phyloP scores from a whole-genome alignment of 1,284 basidiomycete species.

The Boletus calvinii region DNA sequence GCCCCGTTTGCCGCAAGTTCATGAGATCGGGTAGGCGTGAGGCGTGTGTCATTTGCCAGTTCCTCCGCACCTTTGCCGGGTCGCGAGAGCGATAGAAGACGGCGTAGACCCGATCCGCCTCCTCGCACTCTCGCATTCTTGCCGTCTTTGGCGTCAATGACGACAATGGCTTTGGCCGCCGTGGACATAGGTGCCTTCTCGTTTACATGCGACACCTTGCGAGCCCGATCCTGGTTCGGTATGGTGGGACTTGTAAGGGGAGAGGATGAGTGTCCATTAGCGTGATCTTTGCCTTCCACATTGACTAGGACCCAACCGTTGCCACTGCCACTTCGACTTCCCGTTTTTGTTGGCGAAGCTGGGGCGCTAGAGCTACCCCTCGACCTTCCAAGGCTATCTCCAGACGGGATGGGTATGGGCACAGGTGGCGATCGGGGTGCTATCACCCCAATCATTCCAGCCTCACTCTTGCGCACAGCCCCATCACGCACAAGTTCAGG shows the following conservation, averaged over 20 bases:
- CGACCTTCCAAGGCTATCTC: slow-evolving; percentile 25
- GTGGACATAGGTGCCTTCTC: slow-evolving; percentile 39
- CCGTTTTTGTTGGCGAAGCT: slow-evolving; percentile 35
- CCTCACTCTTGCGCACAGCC: slow-evolving; percentile 51
- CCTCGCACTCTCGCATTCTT: slow-evolving; percentile 37
- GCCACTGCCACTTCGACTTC: slow-evolving; percentile 37
- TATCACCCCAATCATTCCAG: slow-evolving; percentile 50
- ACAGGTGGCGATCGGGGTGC: slow-evolving; percentile 30
- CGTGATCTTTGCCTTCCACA: slow-evolving; percentile 47
- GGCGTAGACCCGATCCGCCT: slow-evolving; percentile 34
- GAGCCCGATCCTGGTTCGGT: slow-evolving; percentile 29
- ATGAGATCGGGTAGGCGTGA: slow-evolving; percentile 29
- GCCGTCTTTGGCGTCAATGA: slow-evolving; percentile 55
- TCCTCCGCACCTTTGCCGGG: slow-evolving; percentile 34
- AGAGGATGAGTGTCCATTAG: slow-evolving; percentile 25
- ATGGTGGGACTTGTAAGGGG: slow-evolving; percentile 34
- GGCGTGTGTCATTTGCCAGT: slow-evolving; percentile 24
- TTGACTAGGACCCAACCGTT: slow-evolving; percentile 68
- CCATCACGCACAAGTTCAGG: slow-evolving; percentile 45
- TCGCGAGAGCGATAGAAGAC: slow-evolving; percentile 34
- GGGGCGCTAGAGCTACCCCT: slow-evolving; percentile 29
- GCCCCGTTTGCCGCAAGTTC: slow-evolving; percentile 24
- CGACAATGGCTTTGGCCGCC: slow-evolving; percentile 58
- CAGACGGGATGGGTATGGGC: slow-evolving; percentile 29
- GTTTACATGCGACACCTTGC: slow-evolving; percentile 25